phyloP scores from a whole-genome alignment of 164 flowering plant genomes.

The Tetrastigma voinierianum region DNA sequence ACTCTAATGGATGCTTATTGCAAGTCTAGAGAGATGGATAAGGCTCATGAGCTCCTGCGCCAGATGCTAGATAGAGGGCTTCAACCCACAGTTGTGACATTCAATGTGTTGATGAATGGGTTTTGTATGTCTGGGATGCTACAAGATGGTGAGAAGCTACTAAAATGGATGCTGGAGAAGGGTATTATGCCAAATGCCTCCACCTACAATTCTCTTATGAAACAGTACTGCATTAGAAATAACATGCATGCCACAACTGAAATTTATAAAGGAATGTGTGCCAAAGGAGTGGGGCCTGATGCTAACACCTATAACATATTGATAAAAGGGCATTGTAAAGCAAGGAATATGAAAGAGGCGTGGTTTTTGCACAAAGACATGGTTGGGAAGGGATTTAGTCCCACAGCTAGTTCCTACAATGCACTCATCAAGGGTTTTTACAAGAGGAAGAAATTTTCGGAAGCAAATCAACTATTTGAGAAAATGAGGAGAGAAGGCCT shows the following conservation, averaged over 20 bases:
- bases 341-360: constrained; percentile 74
- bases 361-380: constrained; percentile 58
- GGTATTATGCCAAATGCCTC: constrained; percentile 54
- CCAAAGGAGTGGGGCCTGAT: constrained; percentile 45
- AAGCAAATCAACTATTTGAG: constrained; percentile 64
- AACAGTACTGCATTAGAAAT: constrained; percentile 59
- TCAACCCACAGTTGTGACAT: constrained; percentile 66
- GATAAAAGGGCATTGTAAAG: constrained; percentile 66
- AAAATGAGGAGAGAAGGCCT: constrained; percentile 56
- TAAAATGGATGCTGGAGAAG: constrained; percentile 73
- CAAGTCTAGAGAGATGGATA: constrained; percentile 49
- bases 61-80: constrained; percentile 58
- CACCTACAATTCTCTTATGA: constrained; percentile 65
- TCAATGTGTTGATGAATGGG: constrained; percentile 74
- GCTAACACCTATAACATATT: constrained; percentile 58
- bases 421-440: constrained; percentile 50
- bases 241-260: constrained; percentile 49
- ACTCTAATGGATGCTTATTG: constrained; percentile 72
- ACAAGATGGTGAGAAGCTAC: constrained; percentile 52
- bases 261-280: constrained; percentile 44
- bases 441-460: constrained; percentile 50
- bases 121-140: constrained; percentile 65
- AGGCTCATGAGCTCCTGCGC: constrained; percentile 51
- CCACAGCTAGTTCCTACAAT: constrained; percentile 46
- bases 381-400: constrained; percentile 46